Evolutionary conservation across 192 early-diverging fungal genomes (phyloP).

Genomic region (Dissophora globulifera): DNA sequence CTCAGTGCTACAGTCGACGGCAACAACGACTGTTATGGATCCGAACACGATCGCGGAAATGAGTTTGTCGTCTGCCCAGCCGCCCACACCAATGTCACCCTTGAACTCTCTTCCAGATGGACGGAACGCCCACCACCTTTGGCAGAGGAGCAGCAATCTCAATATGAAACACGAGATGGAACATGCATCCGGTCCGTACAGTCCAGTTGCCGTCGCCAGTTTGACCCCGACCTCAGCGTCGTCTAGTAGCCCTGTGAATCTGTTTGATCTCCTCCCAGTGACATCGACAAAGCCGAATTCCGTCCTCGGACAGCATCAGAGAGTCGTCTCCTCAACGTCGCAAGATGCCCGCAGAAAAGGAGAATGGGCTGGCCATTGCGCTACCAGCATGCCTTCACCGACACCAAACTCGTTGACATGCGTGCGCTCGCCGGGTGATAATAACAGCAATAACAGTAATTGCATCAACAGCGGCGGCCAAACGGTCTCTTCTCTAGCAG

Average conservation of each 20-base stretch:
- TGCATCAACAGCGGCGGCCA: slow-evolving; percentile 1
- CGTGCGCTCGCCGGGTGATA: slow-evolving; percentile 7
- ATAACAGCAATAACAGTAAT: too few species aligned
- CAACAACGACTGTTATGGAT: neutral
- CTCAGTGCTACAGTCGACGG: neutral
- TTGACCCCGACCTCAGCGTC: slow-evolving; percentile 2
- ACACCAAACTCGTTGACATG: slow-evolving; percentile 8
- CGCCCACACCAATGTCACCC: slow-evolving; percentile 16
- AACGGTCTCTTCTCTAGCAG: slow-evolving; percentile 1
- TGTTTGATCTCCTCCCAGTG: slow-evolving; percentile 7
- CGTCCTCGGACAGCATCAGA: neutral
- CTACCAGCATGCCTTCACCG: neutral
- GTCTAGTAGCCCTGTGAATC: neutral
- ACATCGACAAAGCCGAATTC: slow-evolving; percentile 1
- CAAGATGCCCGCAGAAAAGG: slow-evolving; percentile 3
- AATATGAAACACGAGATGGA: slow-evolving; percentile 11
- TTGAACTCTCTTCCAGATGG: slow-evolving; percentile 5
- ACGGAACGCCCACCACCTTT: neutral
- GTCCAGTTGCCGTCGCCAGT: neutral
- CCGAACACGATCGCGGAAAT: neutral
- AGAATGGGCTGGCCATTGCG: neutral
- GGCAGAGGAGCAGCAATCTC: neutral
- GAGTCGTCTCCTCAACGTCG: slow-evolving; percentile 5
- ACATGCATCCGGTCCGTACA: neutral
- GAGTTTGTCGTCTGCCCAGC: neutral